Evolutionary conservation across 306 rosid genomes (phyloP), one percentile per base, ranked within the genome.

Genomic region (Fagus crenata): DNA sequence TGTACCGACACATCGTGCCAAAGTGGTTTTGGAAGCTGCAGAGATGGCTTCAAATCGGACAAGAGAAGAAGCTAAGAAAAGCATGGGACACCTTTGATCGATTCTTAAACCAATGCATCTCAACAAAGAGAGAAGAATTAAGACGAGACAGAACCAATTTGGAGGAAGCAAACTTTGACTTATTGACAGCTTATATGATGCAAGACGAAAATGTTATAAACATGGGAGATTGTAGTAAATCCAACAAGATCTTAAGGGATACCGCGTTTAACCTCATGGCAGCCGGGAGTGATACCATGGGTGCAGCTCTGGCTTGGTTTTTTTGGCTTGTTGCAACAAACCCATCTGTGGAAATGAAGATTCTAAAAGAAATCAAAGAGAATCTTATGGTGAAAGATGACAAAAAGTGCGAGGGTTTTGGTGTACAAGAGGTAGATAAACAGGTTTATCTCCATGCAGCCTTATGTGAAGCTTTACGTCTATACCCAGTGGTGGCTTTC

Each of bases 11-110:
- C 5, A 4, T 81, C 18, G 15, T 49, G 4, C 85, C 85, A 1
- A 33, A 55, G 11, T 28, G n/a, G 35, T 1, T 41, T 6, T 86
- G 96, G 96, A 87, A 81, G 75, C 18, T 86, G 2, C 89, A 80
- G 6, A 69, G 60, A 42, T 80, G 79, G 73, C 82, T 90, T 59
- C 85, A 75, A 53, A 13, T 88, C 8, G 91, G 91, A 5, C 39
- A 46, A 2, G 87, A 87, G 69, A 78, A 65, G 72, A 84, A 72
- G 15, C 18, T 80, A 69, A 74, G 13, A 2, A 15, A 74, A 49
- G 88, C 91, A 18, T 49, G 75, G 54, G 43, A 78, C n/a, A 54
- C 49, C 60, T 64, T 86, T 35, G 89, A 88, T 32, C 37, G 81
- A 8, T 86, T 81, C 59, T 28, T 88, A 13, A 18, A 79, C 31